A percentile compares a stretch with the other conserved stretches of the same genome.
These are phyloP conservation scores for Phlyctochytrium bullatum DNA, from an alignment of 192 early-diverging fungal genomes.

Conservation along the genomic window DNA sequence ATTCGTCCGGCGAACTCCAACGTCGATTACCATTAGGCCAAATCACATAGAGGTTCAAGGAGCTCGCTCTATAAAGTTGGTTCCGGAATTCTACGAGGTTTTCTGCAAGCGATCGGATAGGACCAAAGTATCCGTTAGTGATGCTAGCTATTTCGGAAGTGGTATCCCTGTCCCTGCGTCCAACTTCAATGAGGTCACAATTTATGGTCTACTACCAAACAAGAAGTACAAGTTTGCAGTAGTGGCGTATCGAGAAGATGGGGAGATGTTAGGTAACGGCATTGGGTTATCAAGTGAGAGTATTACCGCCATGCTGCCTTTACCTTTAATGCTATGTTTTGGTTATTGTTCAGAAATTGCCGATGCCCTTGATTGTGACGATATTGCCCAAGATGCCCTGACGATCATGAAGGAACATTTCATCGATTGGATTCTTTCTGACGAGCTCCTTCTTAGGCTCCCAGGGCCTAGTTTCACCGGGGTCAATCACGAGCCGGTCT, in stretches of 20 bases:
- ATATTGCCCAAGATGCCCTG: constrained; percentile 29
- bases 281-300: constrained; percentile 32
- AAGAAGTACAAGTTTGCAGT: constrained; percentile 36
- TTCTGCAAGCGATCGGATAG: constrained; percentile 25
- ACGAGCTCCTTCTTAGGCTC: not conserved
- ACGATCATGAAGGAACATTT: constrained; percentile 22
- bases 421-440: constrained; percentile 5
- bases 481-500: constrained; percentile 11
- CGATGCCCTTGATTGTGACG: constrained; percentile 24
- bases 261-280: constrained; percentile 31
- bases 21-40: constrained; percentile 34
- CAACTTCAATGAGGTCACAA: constrained; percentile 26
- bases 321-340: constrained; percentile 40
- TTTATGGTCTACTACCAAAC: constrained; percentile 33
- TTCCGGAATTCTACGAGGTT: constrained; percentile 27
- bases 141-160: constrained; percentile 30
- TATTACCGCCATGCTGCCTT: constrained; percentile 27
- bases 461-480: constrained; percentile 5
- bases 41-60: constrained; percentile 14
- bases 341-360: constrained; percentile 24
- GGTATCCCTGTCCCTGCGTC: constrained; percentile 17
- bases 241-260: constrained; percentile 31
- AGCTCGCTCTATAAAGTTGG: not conserved
- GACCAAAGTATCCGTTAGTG: constrained; percentile 28
- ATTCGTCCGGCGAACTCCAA: constrained; percentile 35